Conservation (phyloP, 2,329 filamentous ascomycete genomes). For the Trichoderma hamatum region DNA sequence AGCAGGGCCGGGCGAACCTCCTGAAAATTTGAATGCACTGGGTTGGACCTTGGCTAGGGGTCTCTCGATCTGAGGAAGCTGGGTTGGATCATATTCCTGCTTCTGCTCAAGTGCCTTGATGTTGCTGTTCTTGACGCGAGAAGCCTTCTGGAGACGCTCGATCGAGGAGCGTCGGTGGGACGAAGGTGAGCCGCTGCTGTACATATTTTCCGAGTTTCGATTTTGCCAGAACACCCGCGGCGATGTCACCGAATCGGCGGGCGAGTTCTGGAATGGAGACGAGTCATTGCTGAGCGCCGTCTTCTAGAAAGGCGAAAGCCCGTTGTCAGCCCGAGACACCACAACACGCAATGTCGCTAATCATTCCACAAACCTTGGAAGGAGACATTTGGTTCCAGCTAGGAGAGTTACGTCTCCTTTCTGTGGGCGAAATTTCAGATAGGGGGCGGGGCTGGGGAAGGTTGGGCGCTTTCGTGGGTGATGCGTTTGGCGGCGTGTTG, state of each 20-base stretch:
- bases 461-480: conserved; percentile 65
- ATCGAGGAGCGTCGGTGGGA: conserved; percentile 85
- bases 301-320: conserved; percentile 54
- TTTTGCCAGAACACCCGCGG: conserved; percentile 92
- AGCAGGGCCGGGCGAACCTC: conserved; percentile 50
- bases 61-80: conserved; percentile 76
- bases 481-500: conserved; percentile 51
- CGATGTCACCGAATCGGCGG: conserved; percentile 68
- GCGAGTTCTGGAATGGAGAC: conserved; percentile 84
- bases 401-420: conserved; percentile 87
- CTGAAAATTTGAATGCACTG: conserved; percentile 67
- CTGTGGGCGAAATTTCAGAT: conserved; percentile 84
- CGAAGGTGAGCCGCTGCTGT: conserved; percentile 64
- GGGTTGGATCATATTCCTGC: conserved; percentile 86
- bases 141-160: conserved; percentile 91
- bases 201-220: conserved; percentile 78
- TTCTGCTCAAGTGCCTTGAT: conserved; percentile 93
- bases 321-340: conserved; percentile 26
- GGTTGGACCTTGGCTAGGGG: conserved; percentile 77
- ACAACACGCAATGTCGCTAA: conserved; percentile 12
- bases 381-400: conserved; percentile 72
- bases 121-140: conserved; percentile 96
- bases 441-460: conserved; percentile 71
- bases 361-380: conserved; percentile 42
- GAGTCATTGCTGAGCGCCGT: conserved; percentile 71